Base-by-base conservation (phyloP, 495 filamentous ascomycete genomes). In the Aspergillus panamensis region DNA sequence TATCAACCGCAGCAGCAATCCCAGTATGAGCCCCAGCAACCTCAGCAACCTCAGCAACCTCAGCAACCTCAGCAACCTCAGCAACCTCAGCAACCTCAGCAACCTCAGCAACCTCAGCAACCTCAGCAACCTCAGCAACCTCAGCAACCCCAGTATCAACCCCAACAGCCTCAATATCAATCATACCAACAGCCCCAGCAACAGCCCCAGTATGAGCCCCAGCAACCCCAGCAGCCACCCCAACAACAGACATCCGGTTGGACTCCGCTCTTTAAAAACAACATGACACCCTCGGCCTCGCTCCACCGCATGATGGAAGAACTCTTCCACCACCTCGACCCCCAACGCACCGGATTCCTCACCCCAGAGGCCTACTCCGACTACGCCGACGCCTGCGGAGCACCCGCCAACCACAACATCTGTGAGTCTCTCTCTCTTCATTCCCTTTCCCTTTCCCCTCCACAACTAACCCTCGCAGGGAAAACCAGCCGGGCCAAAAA, bases 301-400 rank as follows among this genome's bases (percentile, higher is more conserved):
- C 51, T 57, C 30, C 6, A 21, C 47, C 37, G 55, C 1, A 8
- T 44, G 3, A 44, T 51, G 9, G 35, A 57, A 19, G 55, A 57
- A 6, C 35, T 57, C 37, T 57, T 57, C 48, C 8, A 32, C 47
- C 33, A 33, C 32, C 25, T 57, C 13, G 55, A 57, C 39, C 47
- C 55, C 1, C 55, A 57, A 9, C 47, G 19, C 20, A 57, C 55
- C 2, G 55, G 55, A 6, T 44, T 32, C 16, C 31, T 44, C 35
- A 44, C 13, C 19, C 55, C 55, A 8, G 55, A 57, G 7, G 14
- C 20, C 1, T 57, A 43, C 48, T 51, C 55, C 3, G 20, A 51
- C 35, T 57, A 57, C 9, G 13, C 51, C 3, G 55, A 57, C 5
- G 37, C 55, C 14, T 57, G 55, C 12, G 55, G 55, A 14, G 55